Percentiles rank a stretch among this genome's conserved stretches.
phyloP scores from a whole-genome alignment of 768 basidiomycete species.

The Tephrocybe sp. region DNA sequence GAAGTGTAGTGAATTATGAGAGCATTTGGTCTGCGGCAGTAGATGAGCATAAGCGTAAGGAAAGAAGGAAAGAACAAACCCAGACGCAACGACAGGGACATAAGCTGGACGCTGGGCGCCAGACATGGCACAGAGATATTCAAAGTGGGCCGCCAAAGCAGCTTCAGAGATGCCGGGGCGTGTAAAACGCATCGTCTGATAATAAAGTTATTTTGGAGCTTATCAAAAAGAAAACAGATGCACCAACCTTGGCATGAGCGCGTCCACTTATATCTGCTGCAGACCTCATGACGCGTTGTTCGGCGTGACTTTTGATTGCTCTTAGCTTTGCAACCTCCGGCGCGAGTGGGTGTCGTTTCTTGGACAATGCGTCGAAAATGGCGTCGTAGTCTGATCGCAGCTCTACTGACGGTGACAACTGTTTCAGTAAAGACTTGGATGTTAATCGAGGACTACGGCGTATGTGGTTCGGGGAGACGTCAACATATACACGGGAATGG shows the following conservation, averaged over 20 bases:
- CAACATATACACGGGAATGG: slow-evolving; percentile 53
- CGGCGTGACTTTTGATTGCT: slow-evolving; percentile 74
- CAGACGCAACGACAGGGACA: slow-evolving; percentile 95
- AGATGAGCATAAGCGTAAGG: background rate
- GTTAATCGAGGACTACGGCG: slow-evolving; percentile 35
- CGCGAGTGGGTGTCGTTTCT: slow-evolving; percentile 50
- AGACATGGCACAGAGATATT: slow-evolving; percentile 75
- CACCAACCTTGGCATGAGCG: slow-evolving; percentile 76
- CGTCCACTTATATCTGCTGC: slow-evolving; percentile 87
- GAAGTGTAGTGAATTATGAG: slow-evolving; percentile 93
- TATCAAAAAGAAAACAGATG: background rate
- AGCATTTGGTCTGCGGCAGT: slow-evolving; percentile 65
- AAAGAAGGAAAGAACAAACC: slow-evolving; percentile 43
- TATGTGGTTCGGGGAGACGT: slow-evolving; percentile 37
- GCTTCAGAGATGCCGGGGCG: slow-evolving; percentile 40
- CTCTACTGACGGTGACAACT: slow-evolving; percentile 33
- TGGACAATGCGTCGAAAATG: slow-evolving; percentile 53
- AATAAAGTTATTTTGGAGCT: background rate
- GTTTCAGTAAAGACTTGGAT: slow-evolving; percentile 56
- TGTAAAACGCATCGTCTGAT: slow-evolving; percentile 82
- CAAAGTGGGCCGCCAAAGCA: slow-evolving; percentile 71
- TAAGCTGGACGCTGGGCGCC: slow-evolving; percentile 92
- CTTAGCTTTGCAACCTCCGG: slow-evolving; percentile 71
- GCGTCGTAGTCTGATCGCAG: slow-evolving; percentile 49
- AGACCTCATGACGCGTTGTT: slow-evolving; percentile 73